Evolutionary conservation across 106 monocot species (phyloP).

Genomic region (Acanthochlamys bracteata): DNA sequence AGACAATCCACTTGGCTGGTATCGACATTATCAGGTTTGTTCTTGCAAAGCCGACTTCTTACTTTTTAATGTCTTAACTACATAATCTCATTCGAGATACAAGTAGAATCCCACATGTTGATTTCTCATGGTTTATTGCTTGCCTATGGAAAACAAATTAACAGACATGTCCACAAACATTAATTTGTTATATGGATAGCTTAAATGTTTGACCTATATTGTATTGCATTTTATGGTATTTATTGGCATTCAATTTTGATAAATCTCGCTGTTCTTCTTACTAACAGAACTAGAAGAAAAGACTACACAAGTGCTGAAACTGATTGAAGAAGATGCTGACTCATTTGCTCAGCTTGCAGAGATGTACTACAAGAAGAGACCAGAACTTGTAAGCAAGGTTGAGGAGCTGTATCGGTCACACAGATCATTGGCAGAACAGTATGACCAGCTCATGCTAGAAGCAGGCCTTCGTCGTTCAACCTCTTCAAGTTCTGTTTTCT

Average conservation of each 20-base stretch:
- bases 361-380: slow-evolving; percentile 93
- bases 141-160: too few relatives aligned
- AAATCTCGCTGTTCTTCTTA: background rate
- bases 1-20: slow-evolving; percentile 37
- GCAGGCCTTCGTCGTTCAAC: slow-evolving; percentile 6
- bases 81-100: background rate
- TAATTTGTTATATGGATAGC: too few relatives aligned
- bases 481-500: slow-evolving; percentile 8
- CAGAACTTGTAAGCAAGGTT: slow-evolving; percentile 66
- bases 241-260: background rate
- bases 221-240: background rate
- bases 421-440: slow-evolving; percentile 65
- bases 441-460: slow-evolving; percentile 45
- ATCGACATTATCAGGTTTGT: slow-evolving; percentile 36
- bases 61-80: background rate
- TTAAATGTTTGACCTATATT: too few relatives aligned
- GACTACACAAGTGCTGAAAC: slow-evolving; percentile 66
- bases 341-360: slow-evolving; percentile 85
- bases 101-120: background rate
- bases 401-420: slow-evolving; percentile 81
- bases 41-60: background rate
- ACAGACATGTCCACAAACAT: too few relatives aligned
- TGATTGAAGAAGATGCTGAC: slow-evolving; percentile 85
- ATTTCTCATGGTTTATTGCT: background rate
- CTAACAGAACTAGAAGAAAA: slow-evolving; percentile 69